A percentile compares a stretch with the other conserved stretches of the same genome.
phyloP scores from a whole-genome alignment of 179 eudicot species.

The Sideroxylon spinosum region DNA sequence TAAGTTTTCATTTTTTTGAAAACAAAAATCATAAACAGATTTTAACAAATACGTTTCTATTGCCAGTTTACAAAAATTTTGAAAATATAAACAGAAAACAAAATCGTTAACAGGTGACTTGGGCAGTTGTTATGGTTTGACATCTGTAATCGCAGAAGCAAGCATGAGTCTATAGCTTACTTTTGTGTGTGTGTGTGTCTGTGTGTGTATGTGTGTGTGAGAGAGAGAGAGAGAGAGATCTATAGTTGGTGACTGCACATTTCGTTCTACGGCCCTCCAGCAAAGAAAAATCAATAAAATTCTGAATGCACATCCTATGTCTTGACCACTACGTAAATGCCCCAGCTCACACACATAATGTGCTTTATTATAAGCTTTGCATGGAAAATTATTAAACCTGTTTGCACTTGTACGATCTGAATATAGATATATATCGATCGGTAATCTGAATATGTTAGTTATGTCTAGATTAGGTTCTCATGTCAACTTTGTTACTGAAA shows the following conservation, averaged over 20 bases:
- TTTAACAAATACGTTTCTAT: too few species aligned
- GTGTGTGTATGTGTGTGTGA: not conserved
- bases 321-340: too few species aligned
- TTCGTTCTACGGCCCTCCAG: too few species aligned
- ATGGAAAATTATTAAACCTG: not conserved
- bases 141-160: not conserved
- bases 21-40: too few species aligned
- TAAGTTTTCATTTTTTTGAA: too few species aligned
- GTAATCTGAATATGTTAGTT: not conserved
- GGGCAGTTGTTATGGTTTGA: not conserved
- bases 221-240: not conserved
- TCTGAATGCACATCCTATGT: too few species aligned
- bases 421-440: too few species aligned
- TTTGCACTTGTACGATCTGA: not conserved
- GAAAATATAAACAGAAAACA: not conserved
- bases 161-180: not conserved
- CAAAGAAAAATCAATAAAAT: too few species aligned
- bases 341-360: too few species aligned
- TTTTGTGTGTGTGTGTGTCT: not conserved
- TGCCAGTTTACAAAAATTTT: too few species aligned
- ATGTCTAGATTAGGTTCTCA: not conserved
- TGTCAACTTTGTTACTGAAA: not conserved
- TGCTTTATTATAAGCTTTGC: too few species aligned
- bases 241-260: too few species aligned
- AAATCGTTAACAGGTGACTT: not conserved